A percentile compares a stretch with the other conserved stretches of the same genome.
Conservation (phyloP, 139 green algal genomes). For the Micromonas commoda region DNA sequence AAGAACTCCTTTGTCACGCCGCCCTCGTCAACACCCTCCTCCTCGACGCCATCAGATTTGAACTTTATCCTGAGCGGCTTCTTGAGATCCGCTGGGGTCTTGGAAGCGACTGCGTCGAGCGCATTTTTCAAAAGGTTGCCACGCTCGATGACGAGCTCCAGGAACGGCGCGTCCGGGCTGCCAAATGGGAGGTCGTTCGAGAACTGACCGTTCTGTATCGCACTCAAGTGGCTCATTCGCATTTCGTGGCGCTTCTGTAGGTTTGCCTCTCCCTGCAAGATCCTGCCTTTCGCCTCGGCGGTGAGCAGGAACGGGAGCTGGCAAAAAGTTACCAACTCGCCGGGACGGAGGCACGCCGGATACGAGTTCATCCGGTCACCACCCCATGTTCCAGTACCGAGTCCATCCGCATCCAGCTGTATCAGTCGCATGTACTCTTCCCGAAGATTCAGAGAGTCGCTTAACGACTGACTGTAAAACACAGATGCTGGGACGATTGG, state of each 20-base stretch:
- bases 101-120: background rate
- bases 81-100: slow-evolving; percentile 18
- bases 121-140: background rate
- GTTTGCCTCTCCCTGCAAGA: slow-evolving; percentile 31
- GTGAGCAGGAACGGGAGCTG: slow-evolving; percentile 30
- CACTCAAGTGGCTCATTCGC: no score
- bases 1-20: slow-evolving; percentile 80
- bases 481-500: background rate
- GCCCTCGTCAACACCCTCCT: slow-evolving; percentile 31
- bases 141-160: background rate
- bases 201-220: background rate
- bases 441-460: slow-evolving; percentile 7
- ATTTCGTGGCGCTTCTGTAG: slow-evolving; percentile 27
- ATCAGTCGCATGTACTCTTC: slow-evolving; percentile 34
- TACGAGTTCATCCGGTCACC: no score
- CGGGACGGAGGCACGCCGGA: background rate
- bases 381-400: no score
- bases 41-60: slow-evolving; percentile 20
- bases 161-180: background rate
- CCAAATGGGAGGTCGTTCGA: background rate
- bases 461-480: slow-evolving; percentile 14
- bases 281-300: slow-evolving; percentile 21
- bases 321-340: slow-evolving; percentile 17
- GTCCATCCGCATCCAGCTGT: background rate
- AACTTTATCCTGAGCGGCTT: slow-evolving; percentile 28